Evolutionary conservation across 225 moss, liverwort and hornwort species (phyloP).

Genomic region (Ulota crispa): DNA sequence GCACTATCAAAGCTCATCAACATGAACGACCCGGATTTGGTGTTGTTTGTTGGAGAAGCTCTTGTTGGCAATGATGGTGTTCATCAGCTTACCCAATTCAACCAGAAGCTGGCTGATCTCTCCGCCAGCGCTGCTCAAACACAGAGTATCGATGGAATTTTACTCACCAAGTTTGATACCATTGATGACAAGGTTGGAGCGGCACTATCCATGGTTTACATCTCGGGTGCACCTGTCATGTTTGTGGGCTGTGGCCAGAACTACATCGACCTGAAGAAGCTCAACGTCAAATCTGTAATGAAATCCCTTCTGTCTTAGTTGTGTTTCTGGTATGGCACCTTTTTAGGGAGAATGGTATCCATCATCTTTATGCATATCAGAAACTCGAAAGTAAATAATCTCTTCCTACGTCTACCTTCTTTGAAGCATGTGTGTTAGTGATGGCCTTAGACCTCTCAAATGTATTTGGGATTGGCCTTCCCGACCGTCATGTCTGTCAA

Average conservation of each 20-base stretch:
- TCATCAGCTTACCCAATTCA: conserved; percentile 96
- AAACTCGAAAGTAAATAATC: background rate
- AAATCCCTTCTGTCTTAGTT: conserved; percentile 68
- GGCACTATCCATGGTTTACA: conserved; percentile 95
- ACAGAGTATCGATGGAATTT: conserved; percentile 86
- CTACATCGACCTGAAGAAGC: conserved; percentile 93
- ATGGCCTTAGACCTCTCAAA: background rate
- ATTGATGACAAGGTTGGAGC: conserved; percentile 99
- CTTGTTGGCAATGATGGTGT: conserved; percentile 98
- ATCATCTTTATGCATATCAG: conserved; percentile 9
- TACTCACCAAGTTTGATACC: conserved; percentile 97
- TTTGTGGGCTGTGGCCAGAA: conserved; percentile 98
- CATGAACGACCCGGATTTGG: conserved; percentile 92
- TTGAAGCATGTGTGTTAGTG: conserved; percentile 14
- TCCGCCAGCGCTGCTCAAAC: conserved; percentile 68
- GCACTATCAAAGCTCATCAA: conserved; percentile 95
- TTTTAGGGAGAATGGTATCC: background rate
- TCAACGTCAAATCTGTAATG: conserved; percentile 86
- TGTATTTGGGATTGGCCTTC: background rate
- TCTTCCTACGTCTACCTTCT: conserved; percentile 12
- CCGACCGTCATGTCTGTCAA: background rate
- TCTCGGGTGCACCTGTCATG: conserved; percentile 94
- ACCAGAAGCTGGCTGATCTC: conserved; percentile 94
- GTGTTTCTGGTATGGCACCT: conserved; percentile 7
- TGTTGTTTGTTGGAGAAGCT: conserved; percentile 97